Evolutionary conservation across 176 grass and related monocot species (phyloP).

Genomic region (Avena eriantha): DNA sequence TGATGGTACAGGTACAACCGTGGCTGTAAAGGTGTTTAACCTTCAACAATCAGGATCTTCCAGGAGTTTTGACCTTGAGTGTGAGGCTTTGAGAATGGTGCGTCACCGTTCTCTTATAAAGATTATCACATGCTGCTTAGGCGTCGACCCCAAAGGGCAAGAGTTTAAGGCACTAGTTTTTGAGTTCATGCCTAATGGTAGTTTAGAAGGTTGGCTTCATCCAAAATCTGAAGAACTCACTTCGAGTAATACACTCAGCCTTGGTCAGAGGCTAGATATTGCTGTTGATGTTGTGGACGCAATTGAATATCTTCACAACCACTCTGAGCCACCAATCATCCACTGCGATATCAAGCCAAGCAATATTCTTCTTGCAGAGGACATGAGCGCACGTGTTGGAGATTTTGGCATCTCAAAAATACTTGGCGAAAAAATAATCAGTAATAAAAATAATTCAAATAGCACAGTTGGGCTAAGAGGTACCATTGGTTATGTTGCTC

Average conservation of each 20-base stretch:
- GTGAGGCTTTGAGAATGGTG: conserved; percentile 17
- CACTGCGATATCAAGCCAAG: background rate
- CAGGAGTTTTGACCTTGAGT: conserved; percentile 44
- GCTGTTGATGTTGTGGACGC: background rate
- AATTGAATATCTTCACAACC: background rate
- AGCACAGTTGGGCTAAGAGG: background rate
- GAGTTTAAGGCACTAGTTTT: conserved; percentile 45
- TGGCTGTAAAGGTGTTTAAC: conserved; percentile 49
- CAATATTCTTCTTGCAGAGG: background rate
- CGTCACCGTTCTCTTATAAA: conserved; percentile 38
- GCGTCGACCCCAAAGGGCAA: conserved; percentile 8
- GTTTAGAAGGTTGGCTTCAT: conserved; percentile 39
- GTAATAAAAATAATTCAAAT: background rate
- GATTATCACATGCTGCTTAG: conserved; percentile 47
- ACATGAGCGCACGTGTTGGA: background rate
- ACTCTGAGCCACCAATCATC: background rate
- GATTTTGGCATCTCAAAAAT: background rate
- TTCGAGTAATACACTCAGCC: conserved; percentile 5
- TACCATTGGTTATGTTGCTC: conserved; percentile 1
- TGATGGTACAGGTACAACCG: background rate
- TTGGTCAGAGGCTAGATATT: conserved; percentile 1
- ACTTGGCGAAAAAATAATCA: background rate
- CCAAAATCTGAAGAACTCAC: background rate
- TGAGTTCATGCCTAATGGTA: too few relatives aligned
- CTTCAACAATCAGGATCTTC: conserved; percentile 12